phyloP scores from a whole-genome alignment of 352 stramenopile genomes.

The Phytophthora uliginosa region DNA sequence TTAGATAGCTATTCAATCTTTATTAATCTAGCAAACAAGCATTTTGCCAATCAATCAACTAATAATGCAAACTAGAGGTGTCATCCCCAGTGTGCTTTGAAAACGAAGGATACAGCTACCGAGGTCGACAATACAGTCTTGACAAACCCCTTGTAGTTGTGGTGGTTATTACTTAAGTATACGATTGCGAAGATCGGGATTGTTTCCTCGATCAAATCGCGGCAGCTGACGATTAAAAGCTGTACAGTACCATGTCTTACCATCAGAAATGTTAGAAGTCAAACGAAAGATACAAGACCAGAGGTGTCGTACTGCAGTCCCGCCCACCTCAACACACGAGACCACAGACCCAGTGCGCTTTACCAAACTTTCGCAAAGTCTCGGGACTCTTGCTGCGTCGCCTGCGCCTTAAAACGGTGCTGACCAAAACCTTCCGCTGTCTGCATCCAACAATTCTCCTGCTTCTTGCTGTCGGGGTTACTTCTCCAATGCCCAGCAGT shows the following conservation, averaged over 20 bases:
- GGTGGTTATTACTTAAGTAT: neutral
- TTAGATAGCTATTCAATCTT: constrained; percentile 8
- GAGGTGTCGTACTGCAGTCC: too few relatives aligned
- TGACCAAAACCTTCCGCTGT: neutral
- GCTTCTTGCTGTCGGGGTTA: neutral
- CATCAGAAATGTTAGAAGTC: neutral
- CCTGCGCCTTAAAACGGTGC: neutral
- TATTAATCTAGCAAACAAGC: neutral
- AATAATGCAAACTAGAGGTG: constrained; percentile 11
- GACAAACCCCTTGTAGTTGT: neutral
- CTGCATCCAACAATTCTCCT: neutral
- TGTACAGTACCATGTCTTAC: constrained; percentile 6
- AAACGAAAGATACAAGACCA: too few relatives aligned
- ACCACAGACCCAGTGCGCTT: too few relatives aligned
- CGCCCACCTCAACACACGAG: too few relatives aligned
- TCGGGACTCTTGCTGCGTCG: too few relatives aligned
- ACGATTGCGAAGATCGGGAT: neutral
- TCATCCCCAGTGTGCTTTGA: neutral
- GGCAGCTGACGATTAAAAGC: constrained; percentile 15
- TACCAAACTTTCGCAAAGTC: too few relatives aligned
- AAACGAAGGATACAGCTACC: neutral
- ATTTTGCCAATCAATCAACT: constrained; percentile 15
- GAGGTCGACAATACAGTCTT: neutral
- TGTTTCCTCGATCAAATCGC: constrained; percentile 15
- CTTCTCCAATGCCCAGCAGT: neutral